Base-by-base conservation (phyloP, 805 yeast genomes). In the Priceomyces castillae region DNA sequence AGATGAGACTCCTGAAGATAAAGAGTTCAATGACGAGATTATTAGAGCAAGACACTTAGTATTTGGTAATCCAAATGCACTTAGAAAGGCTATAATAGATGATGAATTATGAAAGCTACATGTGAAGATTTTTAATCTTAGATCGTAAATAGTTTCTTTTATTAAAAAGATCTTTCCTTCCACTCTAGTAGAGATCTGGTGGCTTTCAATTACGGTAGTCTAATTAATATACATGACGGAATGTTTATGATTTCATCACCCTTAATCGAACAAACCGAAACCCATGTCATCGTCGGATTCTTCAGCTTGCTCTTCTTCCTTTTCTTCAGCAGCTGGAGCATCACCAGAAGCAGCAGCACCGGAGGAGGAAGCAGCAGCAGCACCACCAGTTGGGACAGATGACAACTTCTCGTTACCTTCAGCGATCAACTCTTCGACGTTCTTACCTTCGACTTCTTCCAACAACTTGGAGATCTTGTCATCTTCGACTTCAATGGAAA, bases 381-480 rank as follows among this genome's bases (percentile, higher is more conserved):
- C 94, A 77, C 96, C 97, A 73, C 97, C 97, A 65, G 97, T 64
- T 75, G 98, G 97, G 58, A 92, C 95, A 59, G 98, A 83, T 61
- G 98, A 95, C 71, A 94, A 87, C 82, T 94, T 94, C 77, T 85
- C 76, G 76, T 86, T 76, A 81, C 99, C 99, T 78, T 83, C 94
- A 63, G 95, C 86, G 63, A 94, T 82, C 76, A 94, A 83, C 69
- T 88, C 96, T 59, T 76, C 81, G 62, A 88, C 80, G 67, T 86
- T 67, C 84, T 94, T 94, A 75, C 98, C 99, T 73, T 89, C 94
- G 63, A 94, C 80, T 65, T 94, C 86, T 60, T 86, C 61, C 62
- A 94, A 74, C 65, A 94, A 82, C 61, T 85, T 62, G 61, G 86
- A 73, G 69, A 94, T 76, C 74, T 90, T 88, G 69, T 85, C 80